Evolutionary conservation across 495 filamentous ascomycete genomes (phyloP), one percentile per base, ranked within the genome.

Genomic region (Hypoxylon intermedium): DNA sequence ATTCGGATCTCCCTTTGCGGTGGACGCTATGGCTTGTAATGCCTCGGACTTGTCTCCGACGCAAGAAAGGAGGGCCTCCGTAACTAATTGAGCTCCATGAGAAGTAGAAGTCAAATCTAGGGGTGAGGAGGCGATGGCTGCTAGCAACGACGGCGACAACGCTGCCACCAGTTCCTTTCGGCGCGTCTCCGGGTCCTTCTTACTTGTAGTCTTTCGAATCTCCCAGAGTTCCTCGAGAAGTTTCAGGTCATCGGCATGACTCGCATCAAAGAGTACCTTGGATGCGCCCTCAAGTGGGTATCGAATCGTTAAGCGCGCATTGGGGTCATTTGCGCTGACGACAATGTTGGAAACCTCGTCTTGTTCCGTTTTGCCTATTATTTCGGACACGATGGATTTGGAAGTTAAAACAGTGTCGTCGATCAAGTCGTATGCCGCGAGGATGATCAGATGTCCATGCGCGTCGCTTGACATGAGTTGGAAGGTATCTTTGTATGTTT

Each of bases 381-480:
- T 79, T 72, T 97, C 93, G 0, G 88, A 75, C 62, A 97, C 87
- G 55, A 98, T 86, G 18, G 87, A 79, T 72, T 96, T 97, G 13
- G 88, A 80, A n/a, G 85, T 87, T 53, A 96, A 77, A 48, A 91
- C 89, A 1, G 93, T 97, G 69, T 99, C 95, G 63, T 99, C 95
- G 48, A 96, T 86, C 20, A 95, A 85, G 67, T 97, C 93, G 70
- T 89, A 92, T 3, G 89, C 90, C 1, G 92, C 79, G 20, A 98
- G 77, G 12, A 98, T 81, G 45, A 97, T 81, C 67, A 88, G 81
- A 65, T 97, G 92, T 1, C 84, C 95, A 65, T 93, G 50, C 2
- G 79, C 59, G 71, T 99, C 93, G 46, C 83, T 83, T 2, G 89
- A 88, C 83, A 98, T 89, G 46, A 87, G 75, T 68, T 91, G 87